Evolutionary conservation across 2,329 filamentous ascomycete genomes (phyloP), one percentile per base, ranked within the genome.

Genomic region (Colletotrichum theobromicola): DNA sequence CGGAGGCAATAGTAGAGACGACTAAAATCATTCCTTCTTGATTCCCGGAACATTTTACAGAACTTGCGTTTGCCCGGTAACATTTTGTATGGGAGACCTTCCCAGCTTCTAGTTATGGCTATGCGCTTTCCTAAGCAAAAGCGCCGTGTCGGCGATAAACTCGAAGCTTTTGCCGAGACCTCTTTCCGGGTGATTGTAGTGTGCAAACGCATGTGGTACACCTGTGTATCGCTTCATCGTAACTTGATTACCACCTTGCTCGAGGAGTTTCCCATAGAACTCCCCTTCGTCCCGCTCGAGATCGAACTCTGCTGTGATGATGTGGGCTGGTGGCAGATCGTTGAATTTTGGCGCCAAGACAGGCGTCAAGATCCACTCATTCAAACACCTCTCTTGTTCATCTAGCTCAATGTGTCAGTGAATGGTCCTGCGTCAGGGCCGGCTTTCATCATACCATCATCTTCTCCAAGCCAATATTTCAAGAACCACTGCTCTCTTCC

Each of bases 231-330:
- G 67, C 46, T 81, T 81, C 72, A 78, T 76, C 2, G 78, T 78
- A 8, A 81, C 79, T 18, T 58, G 16, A 30, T 79, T 81, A 2
- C 81, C 81, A 5, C 77, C 77, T 2, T 78, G 50, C 13, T 37
- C 28, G 9, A 83, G 60, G 21, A 81, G 53, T 1, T 72, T 15
- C 5, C 79, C 78, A 58, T 81, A 81, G 12, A 75, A 70, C 34
- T 82, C 80, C 5, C 81, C 81, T 64, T 84, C 81, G 72, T 84
- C 83, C n/a, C 83, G 77, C 65, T 82, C 76, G 7, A 82, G 67
- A 65, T 84, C 82, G 68, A 83, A 82, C 62, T 83, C 82, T 3
- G 83, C 82, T 2, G 82, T 83, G 42, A 84, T 70, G 10, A 84
- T 79, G 13, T 83, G 79, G 2, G 81, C 81, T 2, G 76, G 79